A percentile compares a stretch with the other conserved stretches of the same genome.
phyloP scores from a whole-genome alignment of 2,329 filamentous ascomycete species.

The Ophiostoma novo-ulmi region DNA sequence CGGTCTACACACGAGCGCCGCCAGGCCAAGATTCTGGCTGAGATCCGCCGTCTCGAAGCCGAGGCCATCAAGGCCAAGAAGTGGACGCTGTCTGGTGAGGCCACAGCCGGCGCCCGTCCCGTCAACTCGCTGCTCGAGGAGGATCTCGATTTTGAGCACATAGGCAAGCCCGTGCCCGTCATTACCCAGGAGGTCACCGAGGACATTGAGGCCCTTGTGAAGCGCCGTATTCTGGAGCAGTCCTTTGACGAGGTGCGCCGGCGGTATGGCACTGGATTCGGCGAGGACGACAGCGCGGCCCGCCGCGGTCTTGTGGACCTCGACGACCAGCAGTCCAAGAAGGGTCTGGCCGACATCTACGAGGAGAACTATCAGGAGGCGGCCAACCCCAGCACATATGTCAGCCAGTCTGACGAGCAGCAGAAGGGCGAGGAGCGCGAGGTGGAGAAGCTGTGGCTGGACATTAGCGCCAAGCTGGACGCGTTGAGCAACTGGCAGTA shows the following conservation, averaged over 20 bases:
- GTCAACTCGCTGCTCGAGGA: conserved; percentile 89
- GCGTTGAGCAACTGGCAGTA: conserved; percentile 91
- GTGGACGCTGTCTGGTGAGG: conserved; percentile 88
- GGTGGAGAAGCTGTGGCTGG: conserved; percentile 76
- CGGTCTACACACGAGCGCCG: conserved; percentile 80
- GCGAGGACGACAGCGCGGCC: conserved; percentile 44
- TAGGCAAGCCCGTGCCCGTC: conserved; percentile 89
- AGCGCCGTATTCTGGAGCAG: conserved; percentile 79
- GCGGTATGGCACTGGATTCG: conserved; percentile 61
- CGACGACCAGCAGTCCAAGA: conserved; percentile 80
- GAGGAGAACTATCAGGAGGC: conserved; percentile 83
- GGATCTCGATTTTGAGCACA: conserved; percentile 91
- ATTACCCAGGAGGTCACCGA: conserved; percentile 89
- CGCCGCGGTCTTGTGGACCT: conserved; percentile 73
- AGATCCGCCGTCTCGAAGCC: conserved; percentile 86
- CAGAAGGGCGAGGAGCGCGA: conserved; percentile 75
- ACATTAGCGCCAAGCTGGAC: conserved; percentile 75
- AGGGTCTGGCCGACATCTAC: conserved; percentile 86
- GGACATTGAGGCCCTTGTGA: conserved; percentile 88
- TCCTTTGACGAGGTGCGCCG: conserved; percentile 90
- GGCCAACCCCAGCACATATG: conserved; percentile 70
- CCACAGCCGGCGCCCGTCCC: conserved; percentile 72
- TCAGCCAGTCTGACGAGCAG: conserved; percentile 78
- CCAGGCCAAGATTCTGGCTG: conserved; percentile 77
- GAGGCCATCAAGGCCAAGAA: conserved; percentile 83